Evolutionary conservation across 352 stramenopile species (phyloP).

Genomic region (Phytophthora rubi): DNA sequence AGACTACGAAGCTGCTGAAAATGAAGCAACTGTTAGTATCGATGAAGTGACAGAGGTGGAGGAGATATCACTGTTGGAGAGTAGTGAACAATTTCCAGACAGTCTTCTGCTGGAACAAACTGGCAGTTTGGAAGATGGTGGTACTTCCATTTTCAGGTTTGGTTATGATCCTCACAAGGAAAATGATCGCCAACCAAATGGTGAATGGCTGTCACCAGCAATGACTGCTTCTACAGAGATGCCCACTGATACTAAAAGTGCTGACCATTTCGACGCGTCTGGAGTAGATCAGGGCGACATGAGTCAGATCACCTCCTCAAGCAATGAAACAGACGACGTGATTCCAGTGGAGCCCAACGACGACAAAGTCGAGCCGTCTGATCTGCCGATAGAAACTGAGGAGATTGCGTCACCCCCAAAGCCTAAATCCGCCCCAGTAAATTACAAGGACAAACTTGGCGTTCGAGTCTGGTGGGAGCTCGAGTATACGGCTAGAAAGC

Average conservation of each 20-base stretch:
- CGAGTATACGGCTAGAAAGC: conserved; percentile 50
- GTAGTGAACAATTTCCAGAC: background rate
- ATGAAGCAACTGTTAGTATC: background rate
- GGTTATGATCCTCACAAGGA: background rate
- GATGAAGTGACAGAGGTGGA: background rate
- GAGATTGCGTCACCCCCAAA: background rate
- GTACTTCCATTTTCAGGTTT: background rate
- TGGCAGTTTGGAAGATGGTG: background rate
- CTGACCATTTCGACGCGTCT: background rate
- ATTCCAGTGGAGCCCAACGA: background rate
- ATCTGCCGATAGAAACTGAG: background rate
- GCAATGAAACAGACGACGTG: background rate
- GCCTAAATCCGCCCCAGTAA: conserved; percentile 3
- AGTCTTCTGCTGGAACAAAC: background rate
- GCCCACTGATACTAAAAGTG: background rate
- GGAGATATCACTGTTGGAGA: background rate
- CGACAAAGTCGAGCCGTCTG: background rate
- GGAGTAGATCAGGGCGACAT: background rate
- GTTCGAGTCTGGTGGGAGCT: conserved; percentile 74
- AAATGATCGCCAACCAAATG: background rate
- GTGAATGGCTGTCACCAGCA: background rate
- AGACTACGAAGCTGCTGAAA: background rate
- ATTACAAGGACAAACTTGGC: conserved; percentile 58
- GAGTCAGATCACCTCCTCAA: background rate
- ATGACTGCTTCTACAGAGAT: background rate